Evolutionary conservation across 768 basidiomycete species (phyloP).

Genomic region (Suillus decipiens): DNA sequence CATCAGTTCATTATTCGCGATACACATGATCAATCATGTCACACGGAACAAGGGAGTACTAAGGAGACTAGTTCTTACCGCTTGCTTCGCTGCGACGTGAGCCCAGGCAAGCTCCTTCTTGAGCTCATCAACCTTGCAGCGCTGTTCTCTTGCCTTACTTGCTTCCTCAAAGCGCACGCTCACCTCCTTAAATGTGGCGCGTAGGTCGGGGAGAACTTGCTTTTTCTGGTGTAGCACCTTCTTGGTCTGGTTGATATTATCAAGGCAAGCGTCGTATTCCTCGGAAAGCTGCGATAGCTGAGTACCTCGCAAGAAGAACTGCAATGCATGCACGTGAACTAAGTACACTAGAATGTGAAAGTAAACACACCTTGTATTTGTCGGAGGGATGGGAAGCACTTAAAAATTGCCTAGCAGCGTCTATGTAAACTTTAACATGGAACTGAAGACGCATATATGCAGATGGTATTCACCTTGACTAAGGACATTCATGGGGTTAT

Average conservation of each 20-base stretch:
- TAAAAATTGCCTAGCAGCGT: conserved; percentile 68
- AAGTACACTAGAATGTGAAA: background rate
- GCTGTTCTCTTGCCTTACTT: conserved; percentile 68
- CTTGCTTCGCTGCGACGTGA: conserved; percentile 71
- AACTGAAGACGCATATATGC: background rate
- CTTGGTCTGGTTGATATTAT: conserved; percentile 70
- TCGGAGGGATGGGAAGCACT: conserved; percentile 76
- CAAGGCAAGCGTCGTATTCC: conserved; percentile 77
- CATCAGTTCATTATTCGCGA: background rate
- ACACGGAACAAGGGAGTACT: background rate
- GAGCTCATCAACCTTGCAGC: conserved; percentile 64
- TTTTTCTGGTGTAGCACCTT: conserved; percentile 70
- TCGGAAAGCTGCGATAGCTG: conserved; percentile 85
- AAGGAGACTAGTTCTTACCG: conserved; percentile 39
- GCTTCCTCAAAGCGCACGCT: conserved; percentile 69
- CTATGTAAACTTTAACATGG: conserved; percentile 18
- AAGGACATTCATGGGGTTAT: conserved; percentile 94
- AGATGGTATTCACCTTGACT: conserved; percentile 62
- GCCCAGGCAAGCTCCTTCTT: conserved; percentile 89
- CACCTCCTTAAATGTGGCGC: conserved; percentile 56
- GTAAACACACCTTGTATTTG: conserved; percentile 77
- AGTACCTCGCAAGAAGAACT: conserved; percentile 96
- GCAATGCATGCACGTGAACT: conserved; percentile 9
- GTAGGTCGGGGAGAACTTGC: conserved; percentile 77
- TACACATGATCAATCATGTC: background rate